Percentiles rank a stretch among this genome's conserved stretches.
Evolutionary conservation across 2,329 filamentous ascomycete species (phyloP).

Genomic region (Paecilomyces formosus): DNA sequence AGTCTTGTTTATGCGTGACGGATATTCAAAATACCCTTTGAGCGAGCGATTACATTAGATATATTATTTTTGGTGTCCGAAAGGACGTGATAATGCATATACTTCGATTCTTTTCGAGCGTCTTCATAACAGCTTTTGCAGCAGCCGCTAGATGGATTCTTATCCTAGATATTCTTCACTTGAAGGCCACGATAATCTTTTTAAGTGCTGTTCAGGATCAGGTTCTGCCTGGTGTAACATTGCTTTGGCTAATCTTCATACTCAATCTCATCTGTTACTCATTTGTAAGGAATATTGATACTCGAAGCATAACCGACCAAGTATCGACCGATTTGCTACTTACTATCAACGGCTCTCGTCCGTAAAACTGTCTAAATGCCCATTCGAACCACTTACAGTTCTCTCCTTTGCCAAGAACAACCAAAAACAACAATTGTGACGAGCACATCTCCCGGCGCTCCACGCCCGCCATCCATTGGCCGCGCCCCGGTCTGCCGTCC

Average conservation of each 20-base stretch:
- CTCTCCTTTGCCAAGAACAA: neutral
- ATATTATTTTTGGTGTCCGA: neutral
- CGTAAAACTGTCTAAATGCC: neutral
- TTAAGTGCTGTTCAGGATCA: too few species aligned
- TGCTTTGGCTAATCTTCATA: too few species aligned
- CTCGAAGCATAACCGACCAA: too few species aligned
- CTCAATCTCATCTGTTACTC: too few species aligned
- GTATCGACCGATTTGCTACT: too few species aligned
- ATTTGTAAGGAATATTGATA: too few species aligned
- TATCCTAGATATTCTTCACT: neutral
- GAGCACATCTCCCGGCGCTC: neutral
- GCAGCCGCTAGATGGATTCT: neutral
- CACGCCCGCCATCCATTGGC: neutral
- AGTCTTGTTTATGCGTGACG: neutral
- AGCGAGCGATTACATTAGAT: neutral
- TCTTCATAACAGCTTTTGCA: neutral
- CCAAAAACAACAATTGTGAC: neutral
- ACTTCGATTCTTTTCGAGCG: neutral
- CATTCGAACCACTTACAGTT: neutral
- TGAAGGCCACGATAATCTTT: too few species aligned
- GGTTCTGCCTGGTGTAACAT: too few species aligned
- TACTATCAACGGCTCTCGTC: neutral
- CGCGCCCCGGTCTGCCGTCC: conserved; percentile 4
- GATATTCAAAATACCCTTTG: neutral
- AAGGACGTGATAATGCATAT: neutral